Evolutionary conservation across 2,329 filamentous ascomycete genomes (phyloP).

Genomic region (Boeremia lycopersici): DNA sequence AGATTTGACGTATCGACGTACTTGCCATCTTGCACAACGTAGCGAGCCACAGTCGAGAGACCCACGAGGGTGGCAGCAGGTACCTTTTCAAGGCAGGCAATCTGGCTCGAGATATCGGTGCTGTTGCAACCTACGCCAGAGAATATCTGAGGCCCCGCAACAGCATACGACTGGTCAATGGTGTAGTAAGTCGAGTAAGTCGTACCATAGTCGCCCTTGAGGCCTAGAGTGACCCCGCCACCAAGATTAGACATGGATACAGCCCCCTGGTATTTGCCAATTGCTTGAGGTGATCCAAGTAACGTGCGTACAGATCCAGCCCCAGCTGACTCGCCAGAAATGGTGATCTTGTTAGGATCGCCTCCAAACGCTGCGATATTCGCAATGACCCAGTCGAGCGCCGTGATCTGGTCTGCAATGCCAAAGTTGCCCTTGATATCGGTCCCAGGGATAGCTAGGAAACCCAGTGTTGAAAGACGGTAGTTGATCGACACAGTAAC

Average conservation of each 20-base stretch:
- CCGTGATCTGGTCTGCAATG: slow-evolving; percentile 29
- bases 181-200: slow-evolving; percentile 66
- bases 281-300: slow-evolving; percentile 57
- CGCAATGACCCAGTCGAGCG: slow-evolving; percentile 54
- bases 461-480: slow-evolving; percentile 24
- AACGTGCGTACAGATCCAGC: slow-evolving; percentile 54
- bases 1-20: slow-evolving; percentile 60
- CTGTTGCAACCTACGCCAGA: slow-evolving; percentile 58
- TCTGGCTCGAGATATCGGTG: slow-evolving; percentile 53
- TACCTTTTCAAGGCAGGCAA: slow-evolving; percentile 60
- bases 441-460: slow-evolving; percentile 17
- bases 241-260: slow-evolving; percentile 60
- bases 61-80: slow-evolving; percentile 51
- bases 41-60: slow-evolving; percentile 54
- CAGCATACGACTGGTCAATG: slow-evolving; percentile 57
- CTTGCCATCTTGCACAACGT: slow-evolving; percentile 64
- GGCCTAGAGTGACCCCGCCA: slow-evolving; percentile 62
- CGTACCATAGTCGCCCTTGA: slow-evolving; percentile 62
- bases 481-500: slow-evolving; percentile 56
- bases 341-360: slow-evolving; percentile 30
- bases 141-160: slow-evolving; percentile 60
- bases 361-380: slow-evolving; percentile 43
- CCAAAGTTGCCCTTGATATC: slow-evolving; percentile 43
- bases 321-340: slow-evolving; percentile 32
- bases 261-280: slow-evolving; percentile 55